Evolutionary conservation across 2,329 filamentous ascomycete genomes (phyloP).

Genomic region (Zarea fungicola): DNA sequence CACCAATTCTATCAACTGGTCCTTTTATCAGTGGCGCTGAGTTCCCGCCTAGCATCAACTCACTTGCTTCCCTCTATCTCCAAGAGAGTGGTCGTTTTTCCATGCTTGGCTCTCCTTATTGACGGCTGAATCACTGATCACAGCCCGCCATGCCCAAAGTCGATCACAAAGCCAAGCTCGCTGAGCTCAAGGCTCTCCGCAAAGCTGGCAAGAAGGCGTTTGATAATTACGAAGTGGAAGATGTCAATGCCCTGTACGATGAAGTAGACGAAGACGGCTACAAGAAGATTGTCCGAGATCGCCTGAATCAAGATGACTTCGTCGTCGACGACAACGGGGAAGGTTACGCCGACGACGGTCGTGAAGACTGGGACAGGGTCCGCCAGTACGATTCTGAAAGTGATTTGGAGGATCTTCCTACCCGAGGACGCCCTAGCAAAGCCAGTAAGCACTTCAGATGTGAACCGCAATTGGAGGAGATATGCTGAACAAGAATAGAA

Average conservation of each 20-base stretch:
- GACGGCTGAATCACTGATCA: background rate
- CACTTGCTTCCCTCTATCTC: background rate
- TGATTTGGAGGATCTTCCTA: constrained; percentile 42
- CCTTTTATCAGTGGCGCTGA: background rate
- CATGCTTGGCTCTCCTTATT: constrained; percentile 1
- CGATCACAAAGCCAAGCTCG: constrained; percentile 50
- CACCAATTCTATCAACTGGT: constrained; percentile 1
- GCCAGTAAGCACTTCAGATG: constrained; percentile 34
- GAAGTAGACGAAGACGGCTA: constrained; percentile 96
- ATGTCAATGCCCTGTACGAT: constrained; percentile 83
- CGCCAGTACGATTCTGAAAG: constrained; percentile 67
- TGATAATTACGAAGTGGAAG: constrained; percentile 78
- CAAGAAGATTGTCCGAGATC: constrained; percentile 87
- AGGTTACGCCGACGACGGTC: constrained; percentile 92
- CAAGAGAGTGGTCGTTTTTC: background rate
- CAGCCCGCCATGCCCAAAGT: constrained; percentile 31
- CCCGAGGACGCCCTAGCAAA: constrained; percentile 46
- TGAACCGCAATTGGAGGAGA: background rate
- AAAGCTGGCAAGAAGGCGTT: constrained; percentile 88
- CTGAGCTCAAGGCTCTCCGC: constrained; percentile 78
- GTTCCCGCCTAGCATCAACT: background rate
- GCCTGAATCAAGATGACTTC: constrained; percentile 92
- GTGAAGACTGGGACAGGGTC: constrained; percentile 85
- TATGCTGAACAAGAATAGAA: constrained; percentile 40
- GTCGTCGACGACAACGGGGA: constrained; percentile 98